These are phyloP conservation scores for Echria macrotheca DNA, from an alignment of 495 filamentous ascomycete genomes.

Conservation along the genomic window DNA sequence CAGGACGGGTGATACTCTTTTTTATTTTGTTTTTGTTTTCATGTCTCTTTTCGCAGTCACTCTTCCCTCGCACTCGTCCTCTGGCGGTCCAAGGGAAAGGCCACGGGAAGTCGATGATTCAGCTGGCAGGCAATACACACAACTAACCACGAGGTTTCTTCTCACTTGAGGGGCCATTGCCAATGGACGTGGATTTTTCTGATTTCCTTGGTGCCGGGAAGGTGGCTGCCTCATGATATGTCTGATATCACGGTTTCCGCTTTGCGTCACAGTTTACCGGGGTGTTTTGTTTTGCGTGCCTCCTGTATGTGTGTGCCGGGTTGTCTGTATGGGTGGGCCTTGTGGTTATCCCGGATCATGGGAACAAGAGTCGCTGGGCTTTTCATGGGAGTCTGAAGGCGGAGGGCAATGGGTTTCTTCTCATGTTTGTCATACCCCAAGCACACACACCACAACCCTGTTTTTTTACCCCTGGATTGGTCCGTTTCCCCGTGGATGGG, in stretches of 20 bases:
- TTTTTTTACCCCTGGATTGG: no score
- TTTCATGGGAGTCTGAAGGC: not conserved
- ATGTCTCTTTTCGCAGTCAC: constrained; percentile 7
- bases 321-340: constrained; percentile 2
- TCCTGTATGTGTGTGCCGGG: not conserved
- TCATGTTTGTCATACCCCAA: not conserved
- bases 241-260: not conserved
- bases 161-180: not conserved
- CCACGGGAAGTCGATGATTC: constrained; percentile 1
- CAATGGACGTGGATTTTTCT: not conserved
- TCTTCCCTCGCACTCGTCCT: constrained; percentile 11
- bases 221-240: not conserved
- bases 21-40: constrained; percentile 19
- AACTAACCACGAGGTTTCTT: constrained; percentile 3
- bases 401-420: not conserved
- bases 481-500: not conserved
- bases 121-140: constrained; percentile 14
- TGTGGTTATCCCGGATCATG: not conserved
- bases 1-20: constrained; percentile 25
- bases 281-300: not conserved
- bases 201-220: not conserved
- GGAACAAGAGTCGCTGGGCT: not conserved
- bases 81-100: not conserved
- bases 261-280: not conserved
- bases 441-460: no score